These are phyloP conservation scores for Penicillium bialowiezense DNA, from an alignment of 495 filamentous ascomycete genomes.

Conservation along the genomic window DNA sequence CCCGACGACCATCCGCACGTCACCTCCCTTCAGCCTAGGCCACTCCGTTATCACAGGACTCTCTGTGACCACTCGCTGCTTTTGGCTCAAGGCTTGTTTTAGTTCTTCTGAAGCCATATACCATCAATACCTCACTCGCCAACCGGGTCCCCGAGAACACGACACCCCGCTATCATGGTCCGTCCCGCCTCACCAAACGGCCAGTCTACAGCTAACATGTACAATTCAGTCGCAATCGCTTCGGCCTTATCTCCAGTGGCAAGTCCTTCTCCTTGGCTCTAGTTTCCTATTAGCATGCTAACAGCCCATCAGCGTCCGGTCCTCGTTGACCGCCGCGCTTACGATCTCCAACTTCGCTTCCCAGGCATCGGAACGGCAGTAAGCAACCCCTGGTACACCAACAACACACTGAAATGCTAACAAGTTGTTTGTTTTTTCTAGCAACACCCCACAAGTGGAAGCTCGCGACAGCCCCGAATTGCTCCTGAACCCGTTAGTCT, in stretches of 20 bases:
- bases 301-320: slow-evolving; percentile 61
- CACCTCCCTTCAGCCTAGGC: slow-evolving; percentile 10
- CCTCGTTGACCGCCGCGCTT: slow-evolving; percentile 88
- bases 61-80: neutral
- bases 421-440: neutral
- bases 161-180: slow-evolving; percentile 19
- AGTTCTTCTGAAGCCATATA: neutral
- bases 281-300: neutral
- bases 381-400: neutral
- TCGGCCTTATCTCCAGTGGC: slow-evolving; percentile 82
- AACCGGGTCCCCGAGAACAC: neutral
- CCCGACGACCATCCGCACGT: slow-evolving; percentile 28
- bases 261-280: neutral
- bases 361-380: slow-evolving; percentile 82
- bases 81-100: neutral
- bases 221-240: slow-evolving; percentile 84
- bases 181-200: neutral
- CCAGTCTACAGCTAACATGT: slow-evolving; percentile 6
- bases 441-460: slow-evolving; percentile 95
- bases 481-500: slow-evolving; percentile 75
- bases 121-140: neutral
- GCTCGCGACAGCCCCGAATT: slow-evolving; percentile 89
- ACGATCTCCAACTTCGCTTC: slow-evolving; percentile 97
- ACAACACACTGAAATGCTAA: neutral
- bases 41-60: slow-evolving; percentile 3